Evolutionary conservation across 1,284 basidiomycete species (phyloP), one percentile per base, ranked within the genome.

Genomic region (Mycena citricolor): DNA sequence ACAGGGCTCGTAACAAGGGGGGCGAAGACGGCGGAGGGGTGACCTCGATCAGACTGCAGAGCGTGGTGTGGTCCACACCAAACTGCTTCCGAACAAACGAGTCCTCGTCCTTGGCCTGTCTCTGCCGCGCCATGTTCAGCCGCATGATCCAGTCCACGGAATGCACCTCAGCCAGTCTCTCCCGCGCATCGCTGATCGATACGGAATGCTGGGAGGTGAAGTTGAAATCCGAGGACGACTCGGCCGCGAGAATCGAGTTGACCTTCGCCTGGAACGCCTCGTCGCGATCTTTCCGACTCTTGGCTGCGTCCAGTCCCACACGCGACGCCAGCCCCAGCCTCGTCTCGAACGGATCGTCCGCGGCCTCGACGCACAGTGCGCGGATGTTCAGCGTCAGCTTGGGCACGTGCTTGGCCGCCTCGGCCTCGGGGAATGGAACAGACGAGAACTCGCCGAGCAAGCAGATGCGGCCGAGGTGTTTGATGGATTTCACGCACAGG

Each of bases 301-400:
- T 76, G 38, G 86, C 83, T 47, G 94, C 94, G 35, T 83, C 79
- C 28, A 79, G 66, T 0, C 93, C 94, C 24, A 83, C 79, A 43
- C 81, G 76, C 76, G 83, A 91, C 26, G 93, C 88, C 11, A 90
- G 70, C 37, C 83, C 88, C 24, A 98, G 65, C 50, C 76, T 80
- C 19, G 81, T 80, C 65, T 99, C 95, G 44, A 97, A 80, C 1
- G 85, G 79, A 59, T 95, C 90, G 61, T 99, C 95, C 19, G 83
- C 79, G n/a, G 84, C 86, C 63, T 98, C 94, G 5, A 93, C 62
- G 56, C 77, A 78, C 32, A 91, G 53, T 35, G 70, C 71, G 19
- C 78, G 71, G 30, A 94, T 67, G 24, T 67, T 72, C 40, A 97
- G 61, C 3, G 68, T 67, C 31, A 97, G 58, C 33, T 73, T 70